Evolutionary conservation across 169 alveolate species (phyloP), one percentile per base, ranked within the genome.

Genomic region (Babesia microti): DNA sequence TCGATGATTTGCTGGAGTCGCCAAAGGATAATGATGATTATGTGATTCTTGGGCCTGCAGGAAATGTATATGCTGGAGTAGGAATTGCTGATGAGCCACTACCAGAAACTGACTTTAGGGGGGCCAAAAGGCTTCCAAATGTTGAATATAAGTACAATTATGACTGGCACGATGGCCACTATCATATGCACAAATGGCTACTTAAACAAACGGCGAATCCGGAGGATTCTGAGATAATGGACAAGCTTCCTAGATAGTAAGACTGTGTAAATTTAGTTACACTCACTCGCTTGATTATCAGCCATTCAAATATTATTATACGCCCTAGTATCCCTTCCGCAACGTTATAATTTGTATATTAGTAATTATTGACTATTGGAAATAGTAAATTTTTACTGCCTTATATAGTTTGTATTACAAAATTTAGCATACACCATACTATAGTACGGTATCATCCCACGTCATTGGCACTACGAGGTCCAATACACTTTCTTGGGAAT

Each of bases 121-220:
- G 32, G 32, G 35, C 69, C 14, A 22, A 23, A 30, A 18, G 44
- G 7, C 24, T 41, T 44, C 9, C 24, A 29, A 21, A 30, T 4
- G 41, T 39, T 23, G 35, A 57, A 32, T 49, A 50, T 36, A 47
- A 61, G 21, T 75, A 46, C 47, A 68, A 67, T 26, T 75, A 75
- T 27, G 89, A 82, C 56, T 82, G 90, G 90, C 89, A 82, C 54
- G 90, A 79, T 44, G 90, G 90, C 1, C 81, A 58, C 33, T 69
- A 79, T 43, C 80, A 69, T 47, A 51, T 74, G 43, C 79, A 82
- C 66, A 71, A 82, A 41, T 82, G 89, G 89, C 52, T 82, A 24
- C 78, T 79, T 63, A 60, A 75, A 45, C 89, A 79, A 56, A 60
- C 88, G 6, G 85, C 87, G 6, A 42, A 72, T 45, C 84, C 89